phyloP scores from a whole-genome alignment of 163 green algal genomes.

The Scenedesmus sp. region DNA sequence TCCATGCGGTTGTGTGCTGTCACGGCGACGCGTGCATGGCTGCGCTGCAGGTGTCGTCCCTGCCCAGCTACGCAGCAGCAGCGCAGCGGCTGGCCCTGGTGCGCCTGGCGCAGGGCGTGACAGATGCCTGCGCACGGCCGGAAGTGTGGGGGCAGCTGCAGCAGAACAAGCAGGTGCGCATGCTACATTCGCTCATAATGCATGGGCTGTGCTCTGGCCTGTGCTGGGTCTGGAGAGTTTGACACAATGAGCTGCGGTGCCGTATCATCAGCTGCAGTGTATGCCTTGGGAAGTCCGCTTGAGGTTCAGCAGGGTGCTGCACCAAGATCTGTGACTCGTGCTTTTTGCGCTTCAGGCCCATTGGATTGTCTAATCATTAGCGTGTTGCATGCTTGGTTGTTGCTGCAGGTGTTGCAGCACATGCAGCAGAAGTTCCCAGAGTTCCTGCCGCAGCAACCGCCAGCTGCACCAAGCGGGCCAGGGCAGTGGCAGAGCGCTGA shows the following conservation, averaged over 20 bases:
- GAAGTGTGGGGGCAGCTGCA: slow-evolving; percentile 18
- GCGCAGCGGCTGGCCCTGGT: slow-evolving; percentile 25
- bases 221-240: too few species aligned
- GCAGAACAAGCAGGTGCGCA: not conserved
- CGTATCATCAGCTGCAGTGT: too few species aligned
- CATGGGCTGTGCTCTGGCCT: too few species aligned
- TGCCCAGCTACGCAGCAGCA: slow-evolving; percentile 37
- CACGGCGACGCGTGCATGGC: too few species aligned
- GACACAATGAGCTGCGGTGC: too few species aligned
- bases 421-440: slow-evolving; percentile 13
- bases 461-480: not conserved
- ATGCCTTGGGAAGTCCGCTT: too few species aligned
- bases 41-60: not conserved
- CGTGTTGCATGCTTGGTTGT: not conserved
- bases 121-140: not conserved
- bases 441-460: not conserved
- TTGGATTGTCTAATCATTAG: too few species aligned
- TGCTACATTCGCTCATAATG: too few species aligned
- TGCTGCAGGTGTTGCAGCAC: not conserved
- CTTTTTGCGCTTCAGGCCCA: too few species aligned
- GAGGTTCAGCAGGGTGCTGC: too few species aligned
- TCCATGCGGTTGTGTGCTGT: too few species aligned
- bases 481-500: not conserved
- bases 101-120: slow-evolving; percentile 3
- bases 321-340: too few species aligned